A percentile compares a stretch with the other conserved stretches of the same genome.
Evolutionary conservation across 768 basidiomycete genomes (phyloP).

Genomic region (Cyclocybe aegerita): DNA sequence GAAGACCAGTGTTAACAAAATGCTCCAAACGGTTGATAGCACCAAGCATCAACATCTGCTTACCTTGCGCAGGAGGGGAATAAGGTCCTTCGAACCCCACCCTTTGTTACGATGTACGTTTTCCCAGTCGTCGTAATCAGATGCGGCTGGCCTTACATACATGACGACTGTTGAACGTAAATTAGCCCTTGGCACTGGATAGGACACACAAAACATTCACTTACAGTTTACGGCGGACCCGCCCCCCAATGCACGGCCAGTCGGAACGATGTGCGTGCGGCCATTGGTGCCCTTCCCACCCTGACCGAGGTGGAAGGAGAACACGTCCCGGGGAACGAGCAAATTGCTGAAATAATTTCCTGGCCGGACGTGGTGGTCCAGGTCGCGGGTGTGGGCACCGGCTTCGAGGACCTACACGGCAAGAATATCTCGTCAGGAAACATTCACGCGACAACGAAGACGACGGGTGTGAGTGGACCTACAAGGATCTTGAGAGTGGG

Average conservation of each 20-base stretch:
- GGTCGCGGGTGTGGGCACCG: slow-evolving; percentile 49
- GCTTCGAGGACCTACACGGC: slow-evolving; percentile 49
- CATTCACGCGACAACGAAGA: not conserved
- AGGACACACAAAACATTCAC: slow-evolving; percentile 7
- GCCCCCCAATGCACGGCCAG: slow-evolving; percentile 57
- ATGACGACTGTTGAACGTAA: slow-evolving; percentile 35
- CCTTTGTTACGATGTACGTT: slow-evolving; percentile 49
- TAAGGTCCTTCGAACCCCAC: slow-evolving; percentile 57
- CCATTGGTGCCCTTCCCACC: slow-evolving; percentile 38
- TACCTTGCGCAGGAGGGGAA: slow-evolving; percentile 64
- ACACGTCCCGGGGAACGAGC: slow-evolving; percentile 33
- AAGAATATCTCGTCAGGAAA: not conserved
- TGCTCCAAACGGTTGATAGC: not conserved
- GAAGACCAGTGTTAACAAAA: not conserved
- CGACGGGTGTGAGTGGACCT: slow-evolving; percentile 4
- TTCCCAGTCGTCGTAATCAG: slow-evolving; percentile 70
- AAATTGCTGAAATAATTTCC: slow-evolving; percentile 48
- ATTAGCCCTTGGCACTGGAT: not conserved
- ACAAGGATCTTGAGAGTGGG: slow-evolving; percentile 56
- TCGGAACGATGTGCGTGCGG: slow-evolving; percentile 41
- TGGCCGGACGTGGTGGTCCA: slow-evolving; percentile 51
- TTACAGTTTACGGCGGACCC: slow-evolving; percentile 63
- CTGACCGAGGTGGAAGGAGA: slow-evolving; percentile 46
- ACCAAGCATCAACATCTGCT: not conserved
- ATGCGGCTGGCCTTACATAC: slow-evolving; percentile 59